Evolutionary conservation across 2,329 filamentous ascomycete genomes (phyloP).

Genomic region (Capronia americana): DNA sequence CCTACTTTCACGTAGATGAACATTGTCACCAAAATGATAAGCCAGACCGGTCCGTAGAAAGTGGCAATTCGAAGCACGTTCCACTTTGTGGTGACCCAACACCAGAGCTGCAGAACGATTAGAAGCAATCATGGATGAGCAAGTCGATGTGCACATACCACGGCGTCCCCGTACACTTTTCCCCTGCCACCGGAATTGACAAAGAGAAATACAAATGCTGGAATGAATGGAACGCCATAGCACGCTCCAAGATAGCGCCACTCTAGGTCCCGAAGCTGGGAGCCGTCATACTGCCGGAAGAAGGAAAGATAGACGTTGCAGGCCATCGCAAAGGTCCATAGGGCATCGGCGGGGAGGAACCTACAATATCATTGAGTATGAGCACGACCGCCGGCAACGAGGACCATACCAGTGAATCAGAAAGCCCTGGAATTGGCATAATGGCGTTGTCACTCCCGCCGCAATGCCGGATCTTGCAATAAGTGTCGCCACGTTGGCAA

Average conservation of each 20-base stretch:
- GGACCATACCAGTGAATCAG: slow-evolving; percentile 77
- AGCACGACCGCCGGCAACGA: not conserved
- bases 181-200: slow-evolving; percentile 60
- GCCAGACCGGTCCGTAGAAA: slow-evolving; percentile 67
- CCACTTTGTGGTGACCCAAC: slow-evolving; percentile 73
- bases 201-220: slow-evolving; percentile 72
- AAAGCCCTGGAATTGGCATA: slow-evolving; percentile 79
- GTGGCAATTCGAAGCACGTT: slow-evolving; percentile 74
- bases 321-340: slow-evolving; percentile 83
- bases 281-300: slow-evolving; percentile 73
- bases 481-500: slow-evolving; percentile 77
- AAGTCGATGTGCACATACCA: slow-evolving; percentile 48
- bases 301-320: slow-evolving; percentile 84
- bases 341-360: slow-evolving; percentile 78
- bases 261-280: slow-evolving; percentile 70
- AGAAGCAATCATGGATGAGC: not conserved
- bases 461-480: slow-evolving; percentile 69
- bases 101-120: slow-evolving; percentile 67
- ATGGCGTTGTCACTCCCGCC: slow-evolving; percentile 55
- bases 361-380: slow-evolving; percentile 49
- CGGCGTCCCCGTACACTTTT: slow-evolving; percentile 75
- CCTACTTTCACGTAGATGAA: slow-evolving; percentile 51
- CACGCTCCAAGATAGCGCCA: slow-evolving; percentile 71
- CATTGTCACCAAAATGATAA: slow-evolving; percentile 49
- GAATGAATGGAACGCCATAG: slow-evolving; percentile 75